These are phyloP conservation scores for Vaccinium macrocarpon DNA, from an alignment of 148 eudicot species.

Conservation along the genomic window DNA sequence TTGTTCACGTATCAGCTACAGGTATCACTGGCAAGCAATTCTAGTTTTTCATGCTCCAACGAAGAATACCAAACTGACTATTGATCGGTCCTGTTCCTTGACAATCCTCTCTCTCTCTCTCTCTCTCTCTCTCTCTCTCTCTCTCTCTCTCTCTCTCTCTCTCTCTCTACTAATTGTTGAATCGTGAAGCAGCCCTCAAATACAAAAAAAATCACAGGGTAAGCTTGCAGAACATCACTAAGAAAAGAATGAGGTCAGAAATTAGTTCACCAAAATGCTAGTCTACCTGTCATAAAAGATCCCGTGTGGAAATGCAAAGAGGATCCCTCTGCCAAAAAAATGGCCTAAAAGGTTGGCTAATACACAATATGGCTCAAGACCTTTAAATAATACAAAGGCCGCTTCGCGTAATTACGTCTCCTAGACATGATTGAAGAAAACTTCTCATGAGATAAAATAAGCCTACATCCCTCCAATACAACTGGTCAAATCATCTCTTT, in stretches of 20 bases:
- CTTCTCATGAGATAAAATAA: not conserved
- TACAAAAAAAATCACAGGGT: too few species aligned
- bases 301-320: not conserved
- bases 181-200: too few species aligned
- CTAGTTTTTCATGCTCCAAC: too few species aligned
- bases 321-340: not conserved
- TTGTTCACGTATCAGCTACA: too few species aligned
- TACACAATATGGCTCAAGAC: not conserved
- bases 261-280: not conserved
- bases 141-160: too few species aligned
- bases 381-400: not conserved
- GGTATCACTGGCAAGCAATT: too few species aligned
- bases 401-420: not conserved
- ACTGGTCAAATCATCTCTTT: constrained; percentile 45
- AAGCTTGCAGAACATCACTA: not conserved
- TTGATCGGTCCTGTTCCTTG: too few species aligned
- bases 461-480: not conserved
- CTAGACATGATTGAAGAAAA: constrained; percentile 1
- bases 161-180: too few species aligned
- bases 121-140: too few species aligned
- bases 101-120: too few species aligned
- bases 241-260: too few species aligned
- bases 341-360: not conserved
- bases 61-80: too few species aligned
- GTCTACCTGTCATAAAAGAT: not conserved